These are phyloP conservation scores for Acacia melanoxylon DNA, from an alignment of 306 rosid species.

Conservation along the genomic window DNA sequence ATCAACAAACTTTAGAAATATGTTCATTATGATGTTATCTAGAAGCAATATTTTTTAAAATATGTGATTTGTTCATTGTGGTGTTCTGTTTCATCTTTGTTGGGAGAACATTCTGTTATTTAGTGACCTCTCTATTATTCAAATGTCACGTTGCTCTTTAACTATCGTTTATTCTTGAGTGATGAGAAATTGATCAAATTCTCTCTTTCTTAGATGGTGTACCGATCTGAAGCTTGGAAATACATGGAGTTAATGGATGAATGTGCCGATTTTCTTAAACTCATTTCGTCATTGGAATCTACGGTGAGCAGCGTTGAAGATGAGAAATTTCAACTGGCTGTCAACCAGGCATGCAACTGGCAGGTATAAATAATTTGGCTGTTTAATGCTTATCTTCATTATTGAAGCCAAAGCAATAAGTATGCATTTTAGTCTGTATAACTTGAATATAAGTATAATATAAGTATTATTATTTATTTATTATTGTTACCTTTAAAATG, in stretches of 20 bases:
- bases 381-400: too few species aligned
- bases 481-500: slow-evolving; percentile 10
- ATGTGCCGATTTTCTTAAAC: slow-evolving; percentile 67
- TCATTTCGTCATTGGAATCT: slow-evolving; percentile 39
- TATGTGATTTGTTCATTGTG: neutral
- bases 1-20: neutral
- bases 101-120: neutral
- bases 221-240: slow-evolving; percentile 69
- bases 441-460: neutral
- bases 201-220: slow-evolving; percentile 56
- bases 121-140: neutral
- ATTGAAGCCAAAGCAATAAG: neutral
- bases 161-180: neutral
- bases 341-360: slow-evolving; percentile 58
- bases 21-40: neutral
- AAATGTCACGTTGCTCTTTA: neutral
- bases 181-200: slow-evolving; percentile 15
- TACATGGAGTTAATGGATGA: slow-evolving; percentile 65
- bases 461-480: neutral
- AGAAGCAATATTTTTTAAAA: neutral
- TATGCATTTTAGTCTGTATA: neutral
- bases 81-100: neutral
- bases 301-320: slow-evolving; percentile 43
- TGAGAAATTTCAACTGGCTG: slow-evolving; percentile 44
- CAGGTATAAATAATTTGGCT: slow-evolving; percentile 52